Conservation (phyloP, 2,329 filamentous ascomycete genomes). For the Diplodia scrobiculata region DNA sequence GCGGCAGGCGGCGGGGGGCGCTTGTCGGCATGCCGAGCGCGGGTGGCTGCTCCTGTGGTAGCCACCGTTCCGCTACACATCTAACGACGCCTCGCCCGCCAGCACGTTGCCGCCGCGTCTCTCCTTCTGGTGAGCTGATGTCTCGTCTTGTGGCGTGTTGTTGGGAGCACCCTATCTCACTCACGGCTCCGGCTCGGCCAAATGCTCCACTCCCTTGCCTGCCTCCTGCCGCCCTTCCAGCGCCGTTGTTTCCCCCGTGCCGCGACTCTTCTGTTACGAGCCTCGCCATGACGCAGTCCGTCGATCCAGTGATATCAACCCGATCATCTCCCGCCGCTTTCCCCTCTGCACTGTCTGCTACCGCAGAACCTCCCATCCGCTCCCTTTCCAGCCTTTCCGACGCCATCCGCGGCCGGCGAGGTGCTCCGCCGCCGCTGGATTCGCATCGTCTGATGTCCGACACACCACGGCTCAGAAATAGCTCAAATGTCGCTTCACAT, state of each 20-base stretch:
- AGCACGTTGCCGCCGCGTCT: not conserved
- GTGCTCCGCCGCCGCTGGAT: not conserved
- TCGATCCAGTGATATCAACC: conserved; percentile 20
- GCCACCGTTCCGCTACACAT: not conserved
- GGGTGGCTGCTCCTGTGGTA: conserved; percentile 5
- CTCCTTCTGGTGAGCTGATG: conserved; percentile 20
- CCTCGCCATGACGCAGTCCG: conserved; percentile 8
- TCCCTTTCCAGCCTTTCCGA: not conserved
- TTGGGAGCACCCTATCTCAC: conserved; percentile 20
- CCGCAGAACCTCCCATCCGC: conserved; percentile 1
- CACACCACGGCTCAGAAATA: conserved; percentile 1
- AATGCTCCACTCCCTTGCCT: conserved; percentile 21
- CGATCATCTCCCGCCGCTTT: not conserved
- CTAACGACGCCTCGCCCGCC: not conserved
- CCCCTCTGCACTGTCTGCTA: not conserved
- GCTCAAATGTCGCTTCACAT: not conserved
- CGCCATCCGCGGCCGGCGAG: not conserved
- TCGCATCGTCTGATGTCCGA: not conserved
- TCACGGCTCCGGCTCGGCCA: conserved; percentile 11
- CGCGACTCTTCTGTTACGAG: not conserved
- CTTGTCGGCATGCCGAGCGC: conserved; percentile 20
- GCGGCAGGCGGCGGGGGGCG: conserved; percentile 16
- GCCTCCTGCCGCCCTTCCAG: conserved; percentile 8
- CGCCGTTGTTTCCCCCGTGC: conserved; percentile 1
- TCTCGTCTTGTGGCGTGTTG: conserved; percentile 26